Evolutionary conservation across 2,329 filamentous ascomycete species (phyloP), one percentile per base, ranked within the genome.

Genomic region (Pseudogymnoascus pannorum): DNA sequence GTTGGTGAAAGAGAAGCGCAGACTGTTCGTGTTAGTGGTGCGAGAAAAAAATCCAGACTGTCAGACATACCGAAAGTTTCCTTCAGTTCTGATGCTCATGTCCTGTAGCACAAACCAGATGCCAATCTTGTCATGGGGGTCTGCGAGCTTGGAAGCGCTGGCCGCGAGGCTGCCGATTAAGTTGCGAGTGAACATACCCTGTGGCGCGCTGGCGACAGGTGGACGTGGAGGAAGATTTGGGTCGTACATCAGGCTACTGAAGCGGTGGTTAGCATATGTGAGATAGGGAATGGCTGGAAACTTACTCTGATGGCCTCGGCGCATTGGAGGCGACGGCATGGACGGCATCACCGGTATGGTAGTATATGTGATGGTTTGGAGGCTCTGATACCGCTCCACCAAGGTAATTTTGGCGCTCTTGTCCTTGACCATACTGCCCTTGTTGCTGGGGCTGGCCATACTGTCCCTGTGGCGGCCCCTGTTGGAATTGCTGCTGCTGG

Each of bases 91-190:
- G 31, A 99, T 93, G 69, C 92, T 96, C 44, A 99, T 79, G 75
- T 99, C 94, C 73, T 97, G 93, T 60, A 97, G 79, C 51, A 99
- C 89, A 70, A 99, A 99, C 93, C 93, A 99, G 66, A 96, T 92
- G 1, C 93, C 93, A 58, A 90, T 85, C 72, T 91, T 89, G 66
- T 91, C 87, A 14, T 89, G 63, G 79, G 0, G 86, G 84, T 97
- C 92, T 2, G 84, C 87, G 60, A 97, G 81, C 31, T 88, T 85
- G 71, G 92, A 93, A 1, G 93, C 93, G 70, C 92, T 96, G 31
- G 92, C 92, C 5, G 91, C 87, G 59, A 96, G 79, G 72, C 90
- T 96, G 1, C 94, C 94, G 65, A 99, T 97, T 8, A 99, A 82
- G 70, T 97, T 99, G 59, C 93, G 81, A 0, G 92, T 97, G 72